Evolutionary conservation across 495 filamentous ascomycete genomes (phyloP).

Genomic region (Penicillium odoratum): DNA sequence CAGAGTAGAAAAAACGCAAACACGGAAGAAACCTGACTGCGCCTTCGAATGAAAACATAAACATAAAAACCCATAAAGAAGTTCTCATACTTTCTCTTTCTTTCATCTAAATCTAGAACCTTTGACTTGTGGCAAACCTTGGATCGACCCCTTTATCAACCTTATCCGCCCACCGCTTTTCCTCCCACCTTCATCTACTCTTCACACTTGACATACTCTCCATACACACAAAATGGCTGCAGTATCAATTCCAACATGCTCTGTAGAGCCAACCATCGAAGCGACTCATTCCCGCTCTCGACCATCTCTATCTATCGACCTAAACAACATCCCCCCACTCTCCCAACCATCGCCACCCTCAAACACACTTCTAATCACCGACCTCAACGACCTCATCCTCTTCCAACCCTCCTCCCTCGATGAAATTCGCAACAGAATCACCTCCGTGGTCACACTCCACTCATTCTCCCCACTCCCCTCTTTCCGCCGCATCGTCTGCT

Average conservation of each 20-base stretch:
- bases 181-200: neutral
- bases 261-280: neutral
- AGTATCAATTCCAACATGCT: neutral
- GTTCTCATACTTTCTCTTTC: neutral
- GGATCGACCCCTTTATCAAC: neutral
- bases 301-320: constrained; percentile 73
- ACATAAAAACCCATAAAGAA: neutral
- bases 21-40: constrained; percentile 2
- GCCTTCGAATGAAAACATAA: neutral
- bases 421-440: constrained; percentile 71
- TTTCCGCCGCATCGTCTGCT: constrained; percentile 87
- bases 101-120: constrained; percentile 8
- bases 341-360: constrained; percentile 78
- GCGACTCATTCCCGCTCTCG: constrained; percentile 19
- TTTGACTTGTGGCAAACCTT: constrained; percentile 10
- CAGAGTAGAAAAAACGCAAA: neutral
- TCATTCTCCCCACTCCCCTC: constrained; percentile 91
- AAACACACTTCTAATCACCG: constrained; percentile 91
- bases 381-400: constrained; percentile 73
- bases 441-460: constrained; percentile 67
- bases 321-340: constrained; percentile 76
- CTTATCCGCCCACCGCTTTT: constrained; percentile 8
- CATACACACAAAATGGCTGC: neutral
- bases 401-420: constrained; percentile 78
- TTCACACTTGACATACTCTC: neutral